Evolutionary conservation across 2,329 filamentous ascomycete genomes (phyloP).

Genomic region (Parastagonospora nodorum): DNA sequence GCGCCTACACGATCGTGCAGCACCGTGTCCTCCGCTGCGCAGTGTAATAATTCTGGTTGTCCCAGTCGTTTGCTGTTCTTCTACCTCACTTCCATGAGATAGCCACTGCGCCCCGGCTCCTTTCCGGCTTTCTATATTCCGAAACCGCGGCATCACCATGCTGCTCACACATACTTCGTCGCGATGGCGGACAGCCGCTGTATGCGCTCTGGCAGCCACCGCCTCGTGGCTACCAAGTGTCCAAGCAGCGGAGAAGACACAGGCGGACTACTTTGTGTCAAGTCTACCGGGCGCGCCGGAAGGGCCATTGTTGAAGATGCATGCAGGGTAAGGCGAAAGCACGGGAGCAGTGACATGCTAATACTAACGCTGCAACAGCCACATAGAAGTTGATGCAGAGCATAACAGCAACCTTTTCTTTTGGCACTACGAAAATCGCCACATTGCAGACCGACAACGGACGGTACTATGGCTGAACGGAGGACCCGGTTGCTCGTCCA

Average conservation of each 20-base stretch:
- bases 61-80: neutral
- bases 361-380: conserved; percentile 57
- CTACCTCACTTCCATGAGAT: conserved; percentile 36
- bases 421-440: conserved; percentile 95
- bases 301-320: conserved; percentile 83
- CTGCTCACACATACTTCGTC: conserved; percentile 31
- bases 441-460: conserved; percentile 88
- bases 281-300: conserved; percentile 82
- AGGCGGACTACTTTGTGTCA: conserved; percentile 88
- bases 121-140: conserved; percentile 20
- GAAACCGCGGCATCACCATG: conserved; percentile 23
- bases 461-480: conserved; percentile 98
- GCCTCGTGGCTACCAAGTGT: conserved; percentile 38
- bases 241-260: conserved; percentile 56
- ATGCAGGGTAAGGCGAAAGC: conserved; percentile 76
- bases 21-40: conserved; percentile 1
- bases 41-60: neutral
- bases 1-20: conserved; percentile 5
- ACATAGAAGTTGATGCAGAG: conserved; percentile 85
- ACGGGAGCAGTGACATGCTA: neutral
- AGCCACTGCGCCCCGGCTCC: conserved; percentile 33
- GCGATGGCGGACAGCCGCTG: conserved; percentile 41
- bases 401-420: conserved; percentile 96
- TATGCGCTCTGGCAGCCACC: conserved; percentile 38
- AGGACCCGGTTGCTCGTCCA: conserved; percentile 94